A percentile compares a stretch with the other conserved stretches of the same genome.
Conservation (phyloP, 345 rosid species). For the Adansonia digitata region DNA sequence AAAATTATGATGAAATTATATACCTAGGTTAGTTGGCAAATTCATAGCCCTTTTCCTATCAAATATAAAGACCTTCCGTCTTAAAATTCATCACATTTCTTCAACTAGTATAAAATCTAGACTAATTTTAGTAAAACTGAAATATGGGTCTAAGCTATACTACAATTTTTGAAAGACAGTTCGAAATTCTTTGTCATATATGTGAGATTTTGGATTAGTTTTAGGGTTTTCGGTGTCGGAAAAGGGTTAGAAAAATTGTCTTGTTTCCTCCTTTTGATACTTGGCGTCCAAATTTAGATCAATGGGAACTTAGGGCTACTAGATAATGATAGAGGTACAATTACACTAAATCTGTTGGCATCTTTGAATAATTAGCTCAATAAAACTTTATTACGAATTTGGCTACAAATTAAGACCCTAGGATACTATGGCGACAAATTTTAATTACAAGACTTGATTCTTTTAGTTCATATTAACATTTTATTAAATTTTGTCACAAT, state of each 20-base stretch:
- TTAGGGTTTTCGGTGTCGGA: neutral
- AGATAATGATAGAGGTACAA: neutral
- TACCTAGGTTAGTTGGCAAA: conserved; percentile 18
- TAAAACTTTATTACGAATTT: neutral
- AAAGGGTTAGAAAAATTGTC: neutral
- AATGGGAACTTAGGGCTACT: neutral
- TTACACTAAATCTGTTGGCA: neutral
- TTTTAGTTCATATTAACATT: neutral
- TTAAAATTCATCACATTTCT: conserved; percentile 13
- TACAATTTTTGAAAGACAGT: neutral
- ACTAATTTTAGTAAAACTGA: conserved; percentile 9
- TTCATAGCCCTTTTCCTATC: conserved; percentile 4
- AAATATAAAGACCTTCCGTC: neutral
- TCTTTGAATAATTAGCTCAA: neutral
- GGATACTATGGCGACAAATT: no score
- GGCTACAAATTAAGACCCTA: neutral
- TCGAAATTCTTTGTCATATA: neutral
- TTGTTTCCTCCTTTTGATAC: neutral
- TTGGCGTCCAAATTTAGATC: neutral
- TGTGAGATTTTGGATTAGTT: neutral
- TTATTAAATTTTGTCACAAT: neutral
- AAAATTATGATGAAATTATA: neutral
- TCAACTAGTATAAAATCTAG: neutral
- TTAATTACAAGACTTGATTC: neutral
- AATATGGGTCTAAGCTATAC: neutral